Evolutionary conservation across 176 grass and related monocot species (phyloP), one percentile per base, ranked within the genome.

Genomic region (Tuctoria greenei): DNA sequence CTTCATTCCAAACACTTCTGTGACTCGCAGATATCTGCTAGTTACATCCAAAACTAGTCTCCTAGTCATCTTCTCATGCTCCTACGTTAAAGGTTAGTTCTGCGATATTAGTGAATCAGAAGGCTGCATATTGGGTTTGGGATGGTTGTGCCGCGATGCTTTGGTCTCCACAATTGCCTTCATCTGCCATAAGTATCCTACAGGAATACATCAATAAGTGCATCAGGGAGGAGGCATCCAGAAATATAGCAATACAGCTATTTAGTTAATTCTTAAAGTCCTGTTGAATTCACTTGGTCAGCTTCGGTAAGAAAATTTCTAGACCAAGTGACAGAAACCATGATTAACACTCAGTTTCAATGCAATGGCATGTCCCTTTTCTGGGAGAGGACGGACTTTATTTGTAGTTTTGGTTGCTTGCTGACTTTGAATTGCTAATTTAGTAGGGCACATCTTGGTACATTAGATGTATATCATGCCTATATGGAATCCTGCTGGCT

Each of bases 101-200:
- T 52, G 72, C 46, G 35, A 66, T 85, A 74, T 59, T 40, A 66
- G 20, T 75, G 56, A 65, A 63, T 97, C 80, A 97, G 80, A 88
- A 93, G 47, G 80, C 66, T 72, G 90, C 79, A 82, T 88, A 93
- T 70, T 90, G 90, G 66, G 60, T 86, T 67, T 78, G 72, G 24
- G 77, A 39, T 80, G 72, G 60, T 39, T 97, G 83, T 54, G 86
- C 73, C 64, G 80, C 72, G 54, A 77, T 76, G 76, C 85, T 87
- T 64, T 82, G 71, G 39, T 90, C 80, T 27, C 81, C 76, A 76
- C 70, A 90, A 39, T 83, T 86, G 45, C 82, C 80, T 65, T 88
- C 88, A 74, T 88, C 85, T 70, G 67, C n/a, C 61, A 86, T 76
- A 49, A 86, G 73, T 60, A 80, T 78, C 80, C 93, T 91, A 77